Base-by-base conservation (phyloP, 2,329 filamentous ascomycete species). In the Aspergillus pseudoglaucus region DNA sequence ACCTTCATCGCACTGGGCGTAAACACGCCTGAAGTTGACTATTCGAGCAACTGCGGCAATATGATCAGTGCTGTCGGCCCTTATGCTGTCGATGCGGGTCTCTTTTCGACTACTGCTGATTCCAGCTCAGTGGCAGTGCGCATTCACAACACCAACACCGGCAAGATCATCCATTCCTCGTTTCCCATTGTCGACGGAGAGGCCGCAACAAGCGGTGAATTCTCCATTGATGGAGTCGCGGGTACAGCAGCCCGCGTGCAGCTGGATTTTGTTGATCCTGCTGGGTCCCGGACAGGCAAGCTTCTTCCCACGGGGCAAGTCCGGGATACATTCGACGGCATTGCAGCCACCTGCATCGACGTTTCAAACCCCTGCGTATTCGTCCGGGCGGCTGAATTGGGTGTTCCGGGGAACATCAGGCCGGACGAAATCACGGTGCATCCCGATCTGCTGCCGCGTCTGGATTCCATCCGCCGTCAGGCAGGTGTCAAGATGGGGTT, bases 31-130 rank as follows among this genome's bases (percentile, higher is more conserved):
- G 67, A 71, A 27, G 74, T 89, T 2, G 85, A 88, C 58, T 77
- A 80, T 57, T 80, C 82, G 0, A 81, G 84, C 20, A 89, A 88
- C 57, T 88, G 85, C 60, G 85, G 85, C n/a, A 88, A 88, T 62
- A 85, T 89, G 82, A 80, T 75, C 5, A 75, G 78, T 37, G 76
- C 81, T 0, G 76, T 88, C 41, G 86, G 84, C 0, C 84, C 85
- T 0, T 83, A 80, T 59, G 81, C 81, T 2, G 70, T 82, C 60
- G 68, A 88, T 67, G 64, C 74, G 20, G 72, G 76, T 2, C 52
- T 84, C 1, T 66, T 80, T 48, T 12, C 49, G 0, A 25, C 53
- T 6, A 12, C 38, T 0, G 25, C 46, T 2, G 40, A 30, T 65
- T 48, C 69, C 72, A 1, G 77, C 70, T 46, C 44, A 2, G 54